A percentile compares a stretch with the other conserved stretches of the same genome.
phyloP scores from a whole-genome alignment of 2,329 filamentous ascomycete genomes.

The Phyllosticta citribraziliensis region DNA sequence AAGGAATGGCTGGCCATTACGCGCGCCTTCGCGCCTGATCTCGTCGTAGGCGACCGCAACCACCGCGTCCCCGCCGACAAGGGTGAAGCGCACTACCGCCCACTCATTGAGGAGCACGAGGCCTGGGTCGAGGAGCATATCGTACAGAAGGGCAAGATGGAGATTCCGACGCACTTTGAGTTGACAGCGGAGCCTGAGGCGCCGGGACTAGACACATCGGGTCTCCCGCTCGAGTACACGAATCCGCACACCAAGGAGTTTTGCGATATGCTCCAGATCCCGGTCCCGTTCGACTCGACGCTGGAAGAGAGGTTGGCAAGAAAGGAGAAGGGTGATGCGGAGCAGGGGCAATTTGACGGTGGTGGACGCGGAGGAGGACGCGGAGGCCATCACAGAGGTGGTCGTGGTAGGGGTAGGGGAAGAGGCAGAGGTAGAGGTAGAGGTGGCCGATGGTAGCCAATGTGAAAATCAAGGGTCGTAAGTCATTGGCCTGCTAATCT shows the following conservation, averaged over 20 bases:
- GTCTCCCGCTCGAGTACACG: constrained; percentile 70
- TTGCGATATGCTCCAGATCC: constrained; percentile 66
- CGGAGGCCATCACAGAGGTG: constrained; percentile 12
- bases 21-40: constrained; percentile 60
- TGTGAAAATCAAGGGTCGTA: not conserved
- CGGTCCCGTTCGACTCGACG: constrained; percentile 65
- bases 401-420: constrained; percentile 16
- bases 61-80: constrained; percentile 48
- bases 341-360: constrained; percentile 5
- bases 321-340: constrained; percentile 47
- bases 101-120: constrained; percentile 59
- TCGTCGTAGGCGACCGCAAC: constrained; percentile 44
- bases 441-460: constrained; percentile 11
- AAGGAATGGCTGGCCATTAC: constrained; percentile 93
- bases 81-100: constrained; percentile 58
- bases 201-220: constrained; percentile 39
- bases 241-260: constrained; percentile 80
- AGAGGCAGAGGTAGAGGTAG: constrained; percentile 17
- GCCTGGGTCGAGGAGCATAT: constrained; percentile 76
- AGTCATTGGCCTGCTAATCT: too few relatives aligned
- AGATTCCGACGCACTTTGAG: constrained; percentile 68
- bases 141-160: constrained; percentile 50
- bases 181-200: constrained; percentile 54
- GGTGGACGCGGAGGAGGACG: constrained; percentile 12
- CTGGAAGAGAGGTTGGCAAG: constrained; percentile 58